Evolutionary conservation across 257 asterid genomes (phyloP), one percentile per base, ranked within the genome.

Genomic region (Solanum lycopersicoides): DNA sequence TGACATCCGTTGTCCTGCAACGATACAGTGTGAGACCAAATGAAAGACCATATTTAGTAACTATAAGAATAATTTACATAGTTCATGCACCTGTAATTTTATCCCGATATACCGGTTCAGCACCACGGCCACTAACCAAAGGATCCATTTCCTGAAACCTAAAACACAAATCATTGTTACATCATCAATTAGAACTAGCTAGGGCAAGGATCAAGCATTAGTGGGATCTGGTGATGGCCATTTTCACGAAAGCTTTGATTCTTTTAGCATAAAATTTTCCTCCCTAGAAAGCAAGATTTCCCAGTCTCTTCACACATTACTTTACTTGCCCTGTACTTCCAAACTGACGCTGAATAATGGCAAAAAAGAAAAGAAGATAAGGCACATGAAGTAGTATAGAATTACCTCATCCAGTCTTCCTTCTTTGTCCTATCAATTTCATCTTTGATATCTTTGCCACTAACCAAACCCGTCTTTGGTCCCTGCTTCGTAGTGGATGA

Each of bases 81-180:
- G 41, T 77, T 84, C 69, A 66, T 90, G 37, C 8, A 95, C 99
- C 99, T 87, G 99, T 95, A 89, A 82, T 39, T 93, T 93, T 95
- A 89, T 97, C 89, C 66, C 99, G 98, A 92, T 95, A 97, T 65
- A 91, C 91, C 10, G 95, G 90, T 87, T 92, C 98, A 86, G 99
- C 99, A 86, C 90, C 93, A 73, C 92, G 92, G 60, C 99, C 99
- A 56, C 98, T 97, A 25, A 93, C 89, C 42, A 94, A 88, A 84
- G 97, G 94, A 91, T 95, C 98, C 98, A 97, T 91, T 79, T 92
- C 92, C 73, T 88, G 90, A 89, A 94, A 95, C 94, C 98, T 97
- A 88, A 79, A 88, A 87, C 16, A 86, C 80, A 68, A 87, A 44
- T 44, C 21, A 69, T 23, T 71, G 82, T 42, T 34, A 87, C 53